Percentiles rank a stretch among this genome's conserved stretches.
phyloP scores from a whole-genome alignment of 805 yeast genomes.

The Suhomyces prunicola region DNA sequence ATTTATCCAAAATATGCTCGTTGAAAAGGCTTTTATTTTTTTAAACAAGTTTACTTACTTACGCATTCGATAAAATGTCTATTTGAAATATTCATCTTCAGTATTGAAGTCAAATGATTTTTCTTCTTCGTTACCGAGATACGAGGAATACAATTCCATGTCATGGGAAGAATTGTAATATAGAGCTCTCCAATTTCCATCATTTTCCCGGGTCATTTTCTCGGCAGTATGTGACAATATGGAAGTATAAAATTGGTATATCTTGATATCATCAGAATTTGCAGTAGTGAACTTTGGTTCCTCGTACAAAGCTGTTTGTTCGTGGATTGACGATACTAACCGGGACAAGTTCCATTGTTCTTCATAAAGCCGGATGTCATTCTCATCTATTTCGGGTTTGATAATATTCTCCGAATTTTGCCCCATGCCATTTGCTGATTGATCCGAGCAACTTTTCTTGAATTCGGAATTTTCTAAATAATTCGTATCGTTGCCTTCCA shows the following conservation, averaged over 20 bases:
- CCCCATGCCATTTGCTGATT: background rate
- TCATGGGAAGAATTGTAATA: conserved; percentile 13
- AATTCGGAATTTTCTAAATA: background rate
- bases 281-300: background rate
- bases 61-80: background rate
- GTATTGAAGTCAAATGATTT: conserved; percentile 18
- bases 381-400: background rate
- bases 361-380: conserved; percentile 5
- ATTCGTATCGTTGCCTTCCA: background rate
- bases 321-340: background rate
- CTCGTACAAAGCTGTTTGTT: background rate
- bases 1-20: no score
- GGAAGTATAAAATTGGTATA: conserved; percentile 13
- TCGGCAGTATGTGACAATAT: background rate
- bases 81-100: conserved; percentile 28
- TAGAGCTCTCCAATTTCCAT: background rate
- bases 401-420: background rate
- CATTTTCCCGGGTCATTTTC: background rate
- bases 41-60: no score
- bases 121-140: conserved; percentile 24
- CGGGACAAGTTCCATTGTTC: conserved; percentile 4
- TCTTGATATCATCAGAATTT: conserved; percentile 10
- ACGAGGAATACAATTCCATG: conserved; percentile 19
- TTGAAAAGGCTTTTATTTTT: no score
- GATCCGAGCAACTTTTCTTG: background rate